Percentiles rank a stretch among this genome's conserved stretches.
Conservation (phyloP, 192 early-diverging fungal species). For the Gryganskiella cystojenkinii region DNA sequence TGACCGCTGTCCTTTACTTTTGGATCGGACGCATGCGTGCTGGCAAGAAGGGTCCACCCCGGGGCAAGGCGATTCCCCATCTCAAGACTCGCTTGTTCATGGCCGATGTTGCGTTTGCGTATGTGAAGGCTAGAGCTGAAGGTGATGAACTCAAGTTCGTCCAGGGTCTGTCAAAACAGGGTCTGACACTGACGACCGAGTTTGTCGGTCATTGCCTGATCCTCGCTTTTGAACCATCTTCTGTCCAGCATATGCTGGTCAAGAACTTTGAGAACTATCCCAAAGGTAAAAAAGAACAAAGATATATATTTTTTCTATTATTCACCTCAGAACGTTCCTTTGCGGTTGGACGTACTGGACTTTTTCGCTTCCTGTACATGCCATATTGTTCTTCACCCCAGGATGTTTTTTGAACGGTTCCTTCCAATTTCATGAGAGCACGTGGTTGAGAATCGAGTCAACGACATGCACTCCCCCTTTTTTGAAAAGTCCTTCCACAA, state of each 20-base stretch:
- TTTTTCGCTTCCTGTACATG: too few relatives aligned
- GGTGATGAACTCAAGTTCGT: conserved; percentile 51
- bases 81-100: conserved; percentile 44
- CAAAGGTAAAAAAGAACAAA: conserved; percentile 49
- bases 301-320: too few relatives aligned
- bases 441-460: too few relatives aligned
- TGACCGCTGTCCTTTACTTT: conserved; percentile 48
- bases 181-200: conserved; percentile 40
- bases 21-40: conserved; percentile 48
- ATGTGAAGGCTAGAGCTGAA: conserved; percentile 29
- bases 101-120: conserved; percentile 35
- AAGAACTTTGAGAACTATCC: conserved; percentile 56
- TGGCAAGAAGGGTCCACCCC: conserved; percentile 36
- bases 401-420: too few relatives aligned
- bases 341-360: too few relatives aligned
- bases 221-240: conserved; percentile 47
- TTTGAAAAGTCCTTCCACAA: too few relatives aligned
- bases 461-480: too few relatives aligned
- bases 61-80: conserved; percentile 46
- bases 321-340: too few relatives aligned
- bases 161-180: conserved; percentile 42
- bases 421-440: too few relatives aligned
- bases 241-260: conserved; percentile 51
- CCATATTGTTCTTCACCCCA: too few relatives aligned
- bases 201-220: conserved; percentile 45